These are phyloP conservation scores for Pseudocercospora cruenta DNA, from an alignment of 2,329 filamentous ascomycete genomes.

Conservation along the genomic window DNA sequence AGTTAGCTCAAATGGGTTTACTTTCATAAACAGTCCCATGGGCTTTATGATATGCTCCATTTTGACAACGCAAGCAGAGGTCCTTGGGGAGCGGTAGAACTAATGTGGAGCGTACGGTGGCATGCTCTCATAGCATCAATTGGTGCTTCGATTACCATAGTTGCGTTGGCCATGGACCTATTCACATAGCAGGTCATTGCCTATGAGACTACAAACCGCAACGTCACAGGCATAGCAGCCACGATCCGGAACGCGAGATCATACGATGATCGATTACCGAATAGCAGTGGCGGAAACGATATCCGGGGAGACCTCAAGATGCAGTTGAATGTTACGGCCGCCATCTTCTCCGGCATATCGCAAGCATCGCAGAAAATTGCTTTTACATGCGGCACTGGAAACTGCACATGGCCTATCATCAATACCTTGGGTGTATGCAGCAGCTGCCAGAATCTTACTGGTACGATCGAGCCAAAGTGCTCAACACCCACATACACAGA, in stretches of 20 bases:
- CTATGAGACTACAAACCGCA: not conserved
- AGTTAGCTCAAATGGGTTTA: constrained; percentile 3
- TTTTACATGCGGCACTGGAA: constrained; percentile 1
- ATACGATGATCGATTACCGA: not conserved
- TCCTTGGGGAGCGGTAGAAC: not conserved
- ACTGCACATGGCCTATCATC: not conserved
- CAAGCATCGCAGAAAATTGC: not conserved
- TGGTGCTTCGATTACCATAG: not conserved
- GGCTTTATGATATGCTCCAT: not conserved
- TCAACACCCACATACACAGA: not conserved
- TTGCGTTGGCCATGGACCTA: not conserved
- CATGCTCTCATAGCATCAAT: not conserved
- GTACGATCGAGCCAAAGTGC: not conserved
- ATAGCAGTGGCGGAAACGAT: not conserved
- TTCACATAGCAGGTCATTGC: constrained; percentile 6
- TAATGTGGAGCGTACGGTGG: not conserved
- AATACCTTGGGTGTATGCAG: not conserved
- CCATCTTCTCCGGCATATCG: not conserved
- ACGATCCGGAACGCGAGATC: not conserved
- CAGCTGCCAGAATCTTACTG: constrained; percentile 1
- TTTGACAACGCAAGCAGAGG: constrained; percentile 5
- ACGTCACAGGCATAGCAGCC: not conserved
- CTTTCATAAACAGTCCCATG: not conserved
- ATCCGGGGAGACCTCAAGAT: not conserved
- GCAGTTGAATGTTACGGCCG: not conserved